Conservation (phyloP, 768 basidiomycete genomes). For the Collybia nuda region DNA sequence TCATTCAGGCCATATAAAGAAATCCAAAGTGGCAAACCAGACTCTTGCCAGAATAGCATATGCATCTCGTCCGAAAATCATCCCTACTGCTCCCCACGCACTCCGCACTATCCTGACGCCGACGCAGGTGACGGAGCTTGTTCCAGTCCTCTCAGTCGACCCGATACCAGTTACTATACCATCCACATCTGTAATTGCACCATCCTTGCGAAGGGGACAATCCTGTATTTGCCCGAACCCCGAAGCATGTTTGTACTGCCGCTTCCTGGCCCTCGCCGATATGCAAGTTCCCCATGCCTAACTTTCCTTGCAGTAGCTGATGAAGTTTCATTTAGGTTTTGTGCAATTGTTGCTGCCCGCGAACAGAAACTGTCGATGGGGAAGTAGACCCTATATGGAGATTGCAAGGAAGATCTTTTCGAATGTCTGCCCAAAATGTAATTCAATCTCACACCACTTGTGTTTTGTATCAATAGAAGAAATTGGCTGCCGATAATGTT, state of each 20-base stretch:
- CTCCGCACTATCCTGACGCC: too few relatives aligned
- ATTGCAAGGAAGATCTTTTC: not conserved
- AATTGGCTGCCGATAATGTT: not conserved
- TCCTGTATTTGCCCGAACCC: constrained; percentile 5
- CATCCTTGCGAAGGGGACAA: not conserved
- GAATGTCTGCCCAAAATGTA: not conserved
- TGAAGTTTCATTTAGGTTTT: not conserved
- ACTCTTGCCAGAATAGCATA: too few relatives aligned
- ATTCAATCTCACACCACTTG: too few relatives aligned
- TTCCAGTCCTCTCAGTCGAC: not conserved
- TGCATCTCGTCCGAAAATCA: too few relatives aligned
- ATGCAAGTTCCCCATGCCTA: not conserved
- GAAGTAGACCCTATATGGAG: not conserved
- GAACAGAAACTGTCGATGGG: not conserved
- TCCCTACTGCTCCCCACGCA: too few relatives aligned
- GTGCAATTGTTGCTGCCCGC: constrained; percentile 5
- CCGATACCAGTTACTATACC: not conserved
- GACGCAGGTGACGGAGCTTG: not conserved
- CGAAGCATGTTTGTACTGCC: constrained; percentile 4
- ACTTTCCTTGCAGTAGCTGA: not conserved
- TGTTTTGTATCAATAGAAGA: too few relatives aligned
- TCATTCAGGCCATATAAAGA: constrained; percentile 1
- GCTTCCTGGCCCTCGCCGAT: constrained; percentile 5
- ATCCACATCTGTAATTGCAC: too few relatives aligned
- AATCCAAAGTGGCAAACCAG: not conserved